Percentiles rank a stretch among this genome's conserved stretches.
Conservation (phyloP, 1,284 basidiomycete species). For the Veloboletus limbatus region DNA sequence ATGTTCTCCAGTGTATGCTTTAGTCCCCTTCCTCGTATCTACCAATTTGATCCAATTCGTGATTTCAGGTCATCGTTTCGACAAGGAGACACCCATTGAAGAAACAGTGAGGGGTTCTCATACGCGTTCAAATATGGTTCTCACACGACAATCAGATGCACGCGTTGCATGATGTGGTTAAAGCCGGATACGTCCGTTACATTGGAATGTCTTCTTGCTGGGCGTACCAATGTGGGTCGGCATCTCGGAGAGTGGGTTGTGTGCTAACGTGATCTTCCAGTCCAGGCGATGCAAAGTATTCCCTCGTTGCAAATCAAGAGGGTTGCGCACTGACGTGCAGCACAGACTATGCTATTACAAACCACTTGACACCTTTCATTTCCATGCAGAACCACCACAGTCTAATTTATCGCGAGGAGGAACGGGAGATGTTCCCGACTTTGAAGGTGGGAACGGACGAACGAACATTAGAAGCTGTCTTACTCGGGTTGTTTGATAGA, state of each 20-base stretch:
- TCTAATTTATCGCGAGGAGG: conserved; percentile 52
- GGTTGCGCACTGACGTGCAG: neutral
- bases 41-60: too few relatives aligned
- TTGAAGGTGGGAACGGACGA: too few relatives aligned
- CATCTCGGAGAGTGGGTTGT: neutral
- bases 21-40: too few relatives aligned
- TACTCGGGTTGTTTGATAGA: too few relatives aligned
- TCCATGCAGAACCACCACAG: conserved; percentile 58
- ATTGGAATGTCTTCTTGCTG: conserved; percentile 51
- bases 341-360: conserved; percentile 35
- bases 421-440: conserved; percentile 55
- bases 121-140: neutral
- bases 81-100: conserved; percentile 33
- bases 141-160: conserved; percentile 40
- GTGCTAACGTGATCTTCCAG: conserved; percentile 16
- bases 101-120: conserved; percentile 35
- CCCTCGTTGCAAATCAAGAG: too few relatives aligned
- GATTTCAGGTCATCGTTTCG: conserved; percentile 32
- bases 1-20: conserved; percentile 59
- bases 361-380: conserved; percentile 52
- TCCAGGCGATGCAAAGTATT: conserved; percentile 40
- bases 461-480: too few relatives aligned
- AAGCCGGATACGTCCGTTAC: conserved; percentile 54
- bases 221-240: conserved; percentile 39
- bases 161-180: conserved; percentile 56